Conservation (phyloP, 495 filamentous ascomycete species). For the Aspergillus nidulans region DNA sequence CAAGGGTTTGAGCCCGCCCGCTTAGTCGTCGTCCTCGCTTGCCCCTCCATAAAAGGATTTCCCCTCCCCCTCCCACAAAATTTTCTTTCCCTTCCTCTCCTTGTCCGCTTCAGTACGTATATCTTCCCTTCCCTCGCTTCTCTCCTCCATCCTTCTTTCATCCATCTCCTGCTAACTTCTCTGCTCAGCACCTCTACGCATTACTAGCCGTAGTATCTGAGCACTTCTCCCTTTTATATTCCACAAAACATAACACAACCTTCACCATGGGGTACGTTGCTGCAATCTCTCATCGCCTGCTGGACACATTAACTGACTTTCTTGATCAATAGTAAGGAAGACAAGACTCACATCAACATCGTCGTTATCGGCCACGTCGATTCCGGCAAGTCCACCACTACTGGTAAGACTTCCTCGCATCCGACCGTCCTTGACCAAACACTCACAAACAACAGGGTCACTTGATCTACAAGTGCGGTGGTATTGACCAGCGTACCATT, state of each 20-base stretch:
- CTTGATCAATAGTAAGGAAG: constrained; percentile 64
- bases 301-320: constrained; percentile 12
- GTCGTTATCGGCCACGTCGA: constrained; percentile 99
- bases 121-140: constrained; percentile 31
- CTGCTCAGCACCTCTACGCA: constrained; percentile 51
- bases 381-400: constrained; percentile 99
- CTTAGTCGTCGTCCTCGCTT: constrained; percentile 44
- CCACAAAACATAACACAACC: constrained; percentile 41
- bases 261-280: constrained; percentile 50
- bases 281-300: neutral
- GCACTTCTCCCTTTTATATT: constrained; percentile 43
- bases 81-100: constrained; percentile 37
- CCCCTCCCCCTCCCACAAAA: constrained; percentile 42
- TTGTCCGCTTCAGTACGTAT: constrained; percentile 51
- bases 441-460: constrained; percentile 56
- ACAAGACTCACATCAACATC: constrained; percentile 87
- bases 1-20: constrained; percentile 42
- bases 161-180: constrained; percentile 31
- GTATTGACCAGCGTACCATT: constrained; percentile 99
- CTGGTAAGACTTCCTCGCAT: constrained; percentile 49
- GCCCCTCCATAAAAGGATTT: constrained; percentile 52
- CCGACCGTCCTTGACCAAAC: neutral
- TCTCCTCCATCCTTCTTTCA: constrained; percentile 17
- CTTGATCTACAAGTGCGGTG: constrained; percentile 99
- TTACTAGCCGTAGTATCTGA: constrained; percentile 48